A percentile compares a stretch with the other conserved stretches of the same genome.
Evolutionary conservation across 495 filamentous ascomycete genomes (phyloP).

Genomic region (Stereocaulon alpinum): DNA sequence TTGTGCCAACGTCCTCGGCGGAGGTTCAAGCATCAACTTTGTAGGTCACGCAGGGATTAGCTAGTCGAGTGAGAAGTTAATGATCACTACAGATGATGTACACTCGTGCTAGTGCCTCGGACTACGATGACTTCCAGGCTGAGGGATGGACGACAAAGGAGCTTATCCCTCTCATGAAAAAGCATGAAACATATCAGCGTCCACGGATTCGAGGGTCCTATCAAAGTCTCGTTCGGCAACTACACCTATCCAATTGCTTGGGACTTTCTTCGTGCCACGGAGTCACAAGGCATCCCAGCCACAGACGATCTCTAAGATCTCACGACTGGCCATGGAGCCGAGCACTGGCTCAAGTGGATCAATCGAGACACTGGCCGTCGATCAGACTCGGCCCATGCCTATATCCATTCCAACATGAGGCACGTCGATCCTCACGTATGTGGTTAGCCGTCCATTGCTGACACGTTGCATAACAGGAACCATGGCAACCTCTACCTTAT

Average conservation of each 20-base stretch:
- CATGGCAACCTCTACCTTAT: conserved; percentile 64
- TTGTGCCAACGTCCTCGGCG: conserved; percentile 67
- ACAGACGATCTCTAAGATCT: conserved; percentile 63
- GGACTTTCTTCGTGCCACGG: conserved; percentile 70
- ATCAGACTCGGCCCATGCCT: conserved; percentile 67
- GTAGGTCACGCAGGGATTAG: conserved; percentile 27
- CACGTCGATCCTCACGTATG: background rate
- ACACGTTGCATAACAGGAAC: conserved; percentile 22
- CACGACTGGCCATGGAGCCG: conserved; percentile 39
- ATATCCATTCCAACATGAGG: conserved; percentile 57
- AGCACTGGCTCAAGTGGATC: conserved; percentile 54
- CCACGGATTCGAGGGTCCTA: conserved; percentile 73
- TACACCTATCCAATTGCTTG: conserved; percentile 62
- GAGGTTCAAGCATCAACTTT: conserved; percentile 74
- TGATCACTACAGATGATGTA: conserved; percentile 52
- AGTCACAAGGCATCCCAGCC: conserved; percentile 64
- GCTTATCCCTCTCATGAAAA: conserved; percentile 69
- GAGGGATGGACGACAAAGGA: conserved; percentile 75
- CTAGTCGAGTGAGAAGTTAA: background rate
- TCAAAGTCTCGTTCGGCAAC: conserved; percentile 79
- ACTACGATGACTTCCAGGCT: conserved; percentile 77
- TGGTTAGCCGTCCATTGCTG: background rate
- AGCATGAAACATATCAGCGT: conserved; percentile 76
- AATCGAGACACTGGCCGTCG: conserved; percentile 36
- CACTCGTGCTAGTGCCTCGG: conserved; percentile 67